Evolutionary conservation across 768 basidiomycete species (phyloP), one percentile per base, ranked within the genome.

Genomic region (Podaxis sp.): DNA sequence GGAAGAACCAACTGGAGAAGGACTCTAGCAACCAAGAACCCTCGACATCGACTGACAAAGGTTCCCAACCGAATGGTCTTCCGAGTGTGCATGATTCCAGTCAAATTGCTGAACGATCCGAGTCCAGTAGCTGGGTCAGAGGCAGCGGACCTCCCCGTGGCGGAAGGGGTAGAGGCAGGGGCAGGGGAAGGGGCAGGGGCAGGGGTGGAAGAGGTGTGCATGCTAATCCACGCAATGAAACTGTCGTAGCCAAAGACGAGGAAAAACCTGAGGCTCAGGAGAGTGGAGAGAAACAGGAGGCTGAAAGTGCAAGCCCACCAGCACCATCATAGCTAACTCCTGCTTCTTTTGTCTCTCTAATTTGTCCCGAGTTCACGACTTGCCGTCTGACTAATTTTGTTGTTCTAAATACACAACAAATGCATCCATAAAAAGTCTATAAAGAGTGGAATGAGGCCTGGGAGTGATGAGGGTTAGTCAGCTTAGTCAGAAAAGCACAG

Each of bases 91-190:
- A 23, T 18, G 55, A 10, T 27, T 6, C 51, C 18, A 27, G 14
- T 32, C 40, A 42, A 18, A 4, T 35, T 53, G 18, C 32, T 48
- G 40, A 61, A 14, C 52, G 23, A 16, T 10, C 44, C 4, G 59
- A 18, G 2, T 35, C 61, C 47, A 56, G 25, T 36, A 52, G n/a
- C 54, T 57, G 47, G 60, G 47, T 40, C 42, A 56, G 60, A 46
- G 59, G 63, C 10, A 36, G 46, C 5, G 40, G 59, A 28, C 36
- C 51, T 9, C 32, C 44, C 37, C 48, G 62, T n/a, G 46, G 66
- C 18, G 67, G 55, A 28, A 60, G 62, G 38, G 68, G 65, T 47
- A 62, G 65, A 37, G 66, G 65, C 21, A 18, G 69, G 65, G 69
- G 63, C 57, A 71, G 64, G 63, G 51, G 62, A 3, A 59, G 61